These are phyloP conservation scores for Lanzia echinophila DNA, from an alignment of 2,329 filamentous ascomycete species.

Conservation along the genomic window DNA sequence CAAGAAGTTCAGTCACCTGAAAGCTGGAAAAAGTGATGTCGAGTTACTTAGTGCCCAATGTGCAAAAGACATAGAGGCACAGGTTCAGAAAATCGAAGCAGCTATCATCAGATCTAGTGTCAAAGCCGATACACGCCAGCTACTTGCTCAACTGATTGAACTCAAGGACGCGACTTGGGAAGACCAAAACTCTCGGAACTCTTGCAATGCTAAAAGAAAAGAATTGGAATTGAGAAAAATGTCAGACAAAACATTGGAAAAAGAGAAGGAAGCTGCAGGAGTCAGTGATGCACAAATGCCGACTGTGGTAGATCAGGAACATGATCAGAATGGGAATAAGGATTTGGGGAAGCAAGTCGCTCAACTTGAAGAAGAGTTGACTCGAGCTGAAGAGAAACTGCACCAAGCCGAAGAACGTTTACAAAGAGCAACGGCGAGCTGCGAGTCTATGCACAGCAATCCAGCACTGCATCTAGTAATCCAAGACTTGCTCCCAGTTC, in stretches of 20 bases:
- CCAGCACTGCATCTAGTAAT: not conserved
- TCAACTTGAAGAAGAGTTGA: not conserved
- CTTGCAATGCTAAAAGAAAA: conserved; percentile 1
- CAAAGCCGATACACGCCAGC: not conserved
- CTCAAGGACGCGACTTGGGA: conserved; percentile 3
- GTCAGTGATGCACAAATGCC: not conserved
- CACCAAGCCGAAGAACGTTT: not conserved
- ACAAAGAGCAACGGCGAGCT: conserved; percentile 1
- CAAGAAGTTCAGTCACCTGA: conserved; percentile 10
- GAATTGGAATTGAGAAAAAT: conserved; percentile 1
- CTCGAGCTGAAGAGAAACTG: not conserved
- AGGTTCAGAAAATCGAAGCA: conserved; percentile 6
- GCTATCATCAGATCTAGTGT: not conserved
- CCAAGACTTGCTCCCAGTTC: conserved; percentile 7
- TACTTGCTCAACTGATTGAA: conserved; percentile 8
- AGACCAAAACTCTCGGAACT: not conserved
- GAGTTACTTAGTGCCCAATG: conserved; percentile 9
- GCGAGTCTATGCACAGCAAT: not conserved
- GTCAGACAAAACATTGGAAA: not conserved
- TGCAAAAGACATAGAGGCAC: conserved; percentile 9
- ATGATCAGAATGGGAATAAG: not conserved
- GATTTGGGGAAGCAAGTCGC: not conserved
- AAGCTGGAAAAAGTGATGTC: conserved; percentile 9
- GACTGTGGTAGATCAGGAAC: not conserved
- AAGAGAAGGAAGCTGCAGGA: not conserved